These are phyloP conservation scores for Aspergillus coremiiformis DNA, from an alignment of 495 filamentous ascomycete genomes.

Conservation along the genomic window DNA sequence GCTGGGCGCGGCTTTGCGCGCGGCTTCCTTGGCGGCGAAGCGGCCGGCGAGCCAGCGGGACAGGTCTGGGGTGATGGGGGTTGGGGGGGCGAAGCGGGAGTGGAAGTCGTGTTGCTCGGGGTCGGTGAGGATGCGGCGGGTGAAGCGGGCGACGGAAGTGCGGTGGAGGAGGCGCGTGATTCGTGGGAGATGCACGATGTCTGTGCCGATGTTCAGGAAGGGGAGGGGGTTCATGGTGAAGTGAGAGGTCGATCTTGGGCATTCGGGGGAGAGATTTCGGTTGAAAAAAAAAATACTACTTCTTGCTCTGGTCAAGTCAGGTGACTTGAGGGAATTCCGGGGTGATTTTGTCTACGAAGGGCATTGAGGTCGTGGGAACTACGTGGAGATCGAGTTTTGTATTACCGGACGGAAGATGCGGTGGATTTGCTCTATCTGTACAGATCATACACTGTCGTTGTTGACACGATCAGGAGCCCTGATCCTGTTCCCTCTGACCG, in stretches of 20 bases:
- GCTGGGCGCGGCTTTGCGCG: slow-evolving; percentile 38
- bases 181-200: slow-evolving; percentile 49
- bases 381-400: too few species aligned
- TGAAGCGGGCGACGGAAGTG: slow-evolving; percentile 43
- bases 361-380: not conserved
- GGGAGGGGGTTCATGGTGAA: slow-evolving; percentile 23
- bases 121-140: slow-evolving; percentile 43
- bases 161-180: slow-evolving; percentile 37
- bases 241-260: not conserved
- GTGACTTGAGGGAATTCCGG: too few species aligned
- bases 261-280: not conserved
- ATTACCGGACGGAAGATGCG: slow-evolving; percentile 22
- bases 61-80: not conserved
- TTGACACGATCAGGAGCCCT: not conserved
- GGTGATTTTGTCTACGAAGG: too few species aligned
- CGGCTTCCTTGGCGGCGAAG: slow-evolving; percentile 44
- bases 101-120: slow-evolving; percentile 37
- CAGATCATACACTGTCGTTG: slow-evolving; percentile 23
- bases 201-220: slow-evolving; percentile 46
- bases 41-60: slow-evolving; percentile 41
- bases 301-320: too few species aligned
- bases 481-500: too few species aligned
- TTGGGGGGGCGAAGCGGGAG: slow-evolving; percentile 25
- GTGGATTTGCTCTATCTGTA: slow-evolving; percentile 43
- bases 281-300: too few species aligned